Base-by-base conservation (phyloP, 139 green algal genomes). In the Astrephomene gubernaculifera region DNA sequence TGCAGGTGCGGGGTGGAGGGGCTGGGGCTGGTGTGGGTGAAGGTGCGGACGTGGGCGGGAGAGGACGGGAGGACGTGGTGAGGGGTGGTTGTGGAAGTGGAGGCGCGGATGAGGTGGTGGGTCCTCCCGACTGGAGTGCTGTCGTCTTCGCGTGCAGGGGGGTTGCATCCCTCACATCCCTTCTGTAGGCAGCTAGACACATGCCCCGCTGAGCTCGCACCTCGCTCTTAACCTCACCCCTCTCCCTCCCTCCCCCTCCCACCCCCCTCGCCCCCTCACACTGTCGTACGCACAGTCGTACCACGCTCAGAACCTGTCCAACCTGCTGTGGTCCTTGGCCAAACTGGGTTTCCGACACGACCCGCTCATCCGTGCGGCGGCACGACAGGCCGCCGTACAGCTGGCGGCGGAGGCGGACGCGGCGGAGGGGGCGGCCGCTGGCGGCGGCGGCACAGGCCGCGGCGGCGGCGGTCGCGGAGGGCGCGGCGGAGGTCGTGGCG, bases 261-360 rank as follows among this genome's bases (percentile, higher is more conserved):
- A 4, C 60, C 44, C 8, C 1, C 0, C 39, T 10, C 60, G 5
- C 5, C 17, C 52, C 2, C 38, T 12, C 78, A 6, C 41, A 10
- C 29, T 31, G 38, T 1, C 35, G 2, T 36, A 54, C 63, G 14
- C 49, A 0, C 79, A 85, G 79, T 22, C 14, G 43, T 85, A 68
- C 61, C 57, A 71, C 6, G 38, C 82, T 24, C 92, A 95, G 91
- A 90, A 93, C n/a, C 79, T 96, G 24, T 85, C 70, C 81, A 96
- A 96, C 85, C 89, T 92, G 49, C 35, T 92, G 25, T 96, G 93
- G 93, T 90, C 86, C 3, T 76, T 90, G 29, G 86, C 73, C 81
- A 95, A 95, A 45, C 44, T 89, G 38, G 43, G 53, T 0, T 35
- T 69, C 25, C 86, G 85, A 54, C 89, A 83, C 61, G 41, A 83